phyloP scores from a whole-genome alignment of 164 flowering plant species.

The Hamamelis virginiana region DNA sequence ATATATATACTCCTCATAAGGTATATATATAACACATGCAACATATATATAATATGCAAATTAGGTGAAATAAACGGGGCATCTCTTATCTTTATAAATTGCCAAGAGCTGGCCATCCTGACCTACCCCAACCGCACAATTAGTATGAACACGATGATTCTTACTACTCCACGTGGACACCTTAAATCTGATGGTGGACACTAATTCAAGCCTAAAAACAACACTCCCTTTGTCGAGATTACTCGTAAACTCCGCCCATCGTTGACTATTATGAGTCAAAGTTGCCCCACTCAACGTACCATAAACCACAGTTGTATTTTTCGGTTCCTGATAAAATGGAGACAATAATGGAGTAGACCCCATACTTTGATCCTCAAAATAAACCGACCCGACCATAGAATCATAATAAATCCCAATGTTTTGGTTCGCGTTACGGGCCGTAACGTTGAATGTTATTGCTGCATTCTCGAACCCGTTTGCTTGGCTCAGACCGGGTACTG shows the following conservation, averaged over 20 bases:
- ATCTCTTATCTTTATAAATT: constrained; percentile 38
- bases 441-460: constrained; percentile 47
- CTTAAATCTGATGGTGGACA: constrained; percentile 58
- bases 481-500: constrained; percentile 49
- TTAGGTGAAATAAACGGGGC: constrained; percentile 68
- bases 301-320: constrained; percentile 51
- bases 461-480: constrained; percentile 49
- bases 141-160: constrained; percentile 63
- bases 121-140: constrained; percentile 56
- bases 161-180: constrained; percentile 53
- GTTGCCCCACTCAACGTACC: constrained; percentile 47
- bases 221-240: constrained; percentile 54
- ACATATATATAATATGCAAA: neutral
- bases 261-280: constrained; percentile 30
- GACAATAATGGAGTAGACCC: constrained; percentile 43
- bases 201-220: constrained; percentile 56
- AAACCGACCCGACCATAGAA: constrained; percentile 44
- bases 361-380: constrained; percentile 44
- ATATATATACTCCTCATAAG: too few species aligned
- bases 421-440: constrained; percentile 71
- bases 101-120: constrained; percentile 56
- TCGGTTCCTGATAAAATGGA: constrained; percentile 67
- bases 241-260: constrained; percentile 44
- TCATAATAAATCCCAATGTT: constrained; percentile 66
- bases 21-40: too few species aligned